Conservation (phyloP, 1,284 basidiomycete genomes). For the Cutaneotrichosporon mucoides region DNA sequence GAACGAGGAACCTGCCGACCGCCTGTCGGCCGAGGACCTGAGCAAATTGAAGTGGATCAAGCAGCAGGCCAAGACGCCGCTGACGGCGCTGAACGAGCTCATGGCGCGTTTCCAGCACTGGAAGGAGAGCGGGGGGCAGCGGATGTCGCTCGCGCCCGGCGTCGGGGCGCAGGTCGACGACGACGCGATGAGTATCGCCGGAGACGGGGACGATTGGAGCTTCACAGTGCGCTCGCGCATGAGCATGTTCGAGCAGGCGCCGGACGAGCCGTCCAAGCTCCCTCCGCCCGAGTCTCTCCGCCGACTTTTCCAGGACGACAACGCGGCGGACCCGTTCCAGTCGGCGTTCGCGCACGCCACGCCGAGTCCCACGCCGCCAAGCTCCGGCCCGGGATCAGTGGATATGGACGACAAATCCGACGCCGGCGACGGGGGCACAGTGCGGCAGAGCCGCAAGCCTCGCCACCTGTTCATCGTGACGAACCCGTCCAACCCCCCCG, state of each 20-base stretch:
- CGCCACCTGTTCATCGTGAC: constrained; percentile 20
- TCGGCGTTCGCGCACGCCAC: too few species aligned
- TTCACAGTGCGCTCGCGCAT: constrained; percentile 46
- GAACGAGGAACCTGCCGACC: constrained; percentile 74
- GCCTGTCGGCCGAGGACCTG: constrained; percentile 84
- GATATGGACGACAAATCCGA: constrained; percentile 7
- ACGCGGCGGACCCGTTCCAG: constrained; percentile 40
- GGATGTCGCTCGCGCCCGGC: constrained; percentile 65
- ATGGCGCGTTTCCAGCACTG: constrained; percentile 69
- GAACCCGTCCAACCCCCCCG: constrained; percentile 18
- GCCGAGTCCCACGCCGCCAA: not conserved
- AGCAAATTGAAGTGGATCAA: constrained; percentile 92
- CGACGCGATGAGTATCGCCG: constrained; percentile 27
- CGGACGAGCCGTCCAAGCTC: constrained; percentile 15
- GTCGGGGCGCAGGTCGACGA: constrained; percentile 46
- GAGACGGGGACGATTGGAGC: constrained; percentile 43
- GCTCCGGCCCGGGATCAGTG: too few species aligned
- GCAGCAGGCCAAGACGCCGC: constrained; percentile 62
- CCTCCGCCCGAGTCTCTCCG: constrained; percentile 45
- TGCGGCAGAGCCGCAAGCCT: constrained; percentile 18
- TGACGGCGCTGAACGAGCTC: constrained; percentile 74
- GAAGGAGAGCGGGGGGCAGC: constrained; percentile 72
- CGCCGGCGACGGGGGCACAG: constrained; percentile 4
- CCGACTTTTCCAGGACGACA: constrained; percentile 47
- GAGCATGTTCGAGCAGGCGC: constrained; percentile 31